Base-by-base conservation (phyloP, 441 rosid species). In the Hura crepitans region DNA sequence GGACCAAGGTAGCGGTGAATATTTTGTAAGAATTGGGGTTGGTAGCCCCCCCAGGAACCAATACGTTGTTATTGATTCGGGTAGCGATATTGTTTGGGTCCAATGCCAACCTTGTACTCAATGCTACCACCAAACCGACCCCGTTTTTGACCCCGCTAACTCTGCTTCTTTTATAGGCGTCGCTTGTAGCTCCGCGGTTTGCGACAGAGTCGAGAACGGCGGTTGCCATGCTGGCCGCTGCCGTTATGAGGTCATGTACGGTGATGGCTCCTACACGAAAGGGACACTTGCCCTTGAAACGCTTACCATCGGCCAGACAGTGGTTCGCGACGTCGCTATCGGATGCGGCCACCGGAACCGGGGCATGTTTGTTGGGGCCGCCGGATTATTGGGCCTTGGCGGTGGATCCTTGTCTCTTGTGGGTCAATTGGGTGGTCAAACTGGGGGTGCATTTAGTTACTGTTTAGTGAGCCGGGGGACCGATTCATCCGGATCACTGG, bases 1-100 rank as follows among this genome's bases (percentile, higher is more conserved):
- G 97, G 86, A 87, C 68, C 97, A 95, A 77, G 99, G 99, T 0
- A 95, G 99, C 9, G 99, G 99, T 0, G 97, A 95, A 68, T 95
- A 92, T 69, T 92, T 95, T 50, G 93, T 95, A 0, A 76, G 99
- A 72, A 85, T 95, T 14, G 99, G 99, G 23, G 91, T 95, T 6
- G 99, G 99, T 1, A 89, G 94, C 66, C 99, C 99, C 0, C 87
- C 97, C 0, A 84, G 87, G 72, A 88, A 84, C 60, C 99, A 94
- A 64, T 90, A 85, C 79, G 83, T 94, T 84, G 99, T 89, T 5
- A 80, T 92, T 57, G 99, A 95, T 72, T 89, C 99, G 5, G 99
- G 99, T 0, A 92, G 97, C 31, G 99, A 95, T 68, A 89, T 95
- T 56, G 96, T 92, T 39, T 95, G 99, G 99, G 96, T 95, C 62